phyloP scores from a whole-genome alignment of 208 protist genomes.

The Tritrichomonas musculus region DNA sequence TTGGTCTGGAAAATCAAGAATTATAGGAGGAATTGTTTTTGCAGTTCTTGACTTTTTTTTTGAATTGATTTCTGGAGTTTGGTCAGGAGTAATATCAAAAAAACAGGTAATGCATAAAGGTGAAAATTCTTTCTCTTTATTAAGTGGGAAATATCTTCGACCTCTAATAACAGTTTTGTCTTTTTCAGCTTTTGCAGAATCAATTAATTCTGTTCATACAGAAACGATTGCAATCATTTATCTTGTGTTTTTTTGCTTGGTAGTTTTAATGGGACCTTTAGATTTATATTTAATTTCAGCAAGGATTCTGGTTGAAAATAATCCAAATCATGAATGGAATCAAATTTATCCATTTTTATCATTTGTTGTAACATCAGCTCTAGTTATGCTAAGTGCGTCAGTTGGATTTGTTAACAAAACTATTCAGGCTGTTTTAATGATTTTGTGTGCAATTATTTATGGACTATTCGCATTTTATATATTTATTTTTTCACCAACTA shows the following conservation, averaged over 20 bases:
- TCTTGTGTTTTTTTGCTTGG: neutral
- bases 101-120: neutral
- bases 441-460: neutral
- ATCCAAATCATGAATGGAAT: neutral
- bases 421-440: neutral
- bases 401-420: neutral
- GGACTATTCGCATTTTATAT: neutral
- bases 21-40: neutral
- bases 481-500: neutral
- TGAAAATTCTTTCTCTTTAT: neutral
- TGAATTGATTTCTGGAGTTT: neutral
- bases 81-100: neutral
- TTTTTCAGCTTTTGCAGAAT: neutral
- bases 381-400: neutral
- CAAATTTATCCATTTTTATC: neutral
- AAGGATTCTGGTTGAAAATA: neutral
- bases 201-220: neutral
- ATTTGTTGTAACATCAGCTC: neutral
- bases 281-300: neutral
- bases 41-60: neutral
- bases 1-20: neutral
- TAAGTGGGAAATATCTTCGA: neutral
- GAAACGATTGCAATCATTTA: neutral
- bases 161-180: neutral
- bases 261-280: neutral